phyloP scores from a whole-genome alignment of 352 stramenopile species.

The Pythium brachiatum region DNA sequence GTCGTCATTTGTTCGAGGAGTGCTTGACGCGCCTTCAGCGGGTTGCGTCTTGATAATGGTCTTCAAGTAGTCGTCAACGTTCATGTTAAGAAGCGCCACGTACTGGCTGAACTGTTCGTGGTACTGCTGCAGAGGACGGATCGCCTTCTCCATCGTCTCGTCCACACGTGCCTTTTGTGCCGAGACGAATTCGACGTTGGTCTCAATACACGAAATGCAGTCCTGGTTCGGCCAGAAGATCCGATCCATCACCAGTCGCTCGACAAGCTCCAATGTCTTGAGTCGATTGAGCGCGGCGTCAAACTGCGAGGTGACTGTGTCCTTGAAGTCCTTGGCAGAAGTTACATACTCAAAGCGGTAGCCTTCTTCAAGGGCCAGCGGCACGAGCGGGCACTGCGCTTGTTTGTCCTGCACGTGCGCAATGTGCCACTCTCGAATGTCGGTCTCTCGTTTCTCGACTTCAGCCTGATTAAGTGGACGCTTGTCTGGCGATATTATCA shows the following conservation, averaged over 20 bases:
- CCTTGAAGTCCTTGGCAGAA: conserved; percentile 58
- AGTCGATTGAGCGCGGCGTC: conserved; percentile 76
- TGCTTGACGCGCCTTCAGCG: conserved; percentile 13
- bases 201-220: conserved; percentile 82
- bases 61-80: conserved; percentile 82
- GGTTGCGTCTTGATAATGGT: conserved; percentile 54
- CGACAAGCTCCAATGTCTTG: conserved; percentile 87
- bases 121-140: conserved; percentile 72
- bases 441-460: conserved; percentile 43
- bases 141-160: conserved; percentile 39
- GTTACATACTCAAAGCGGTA: conserved; percentile 83
- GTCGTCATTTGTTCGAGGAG: conserved; percentile 27
- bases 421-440: conserved; percentile 68
- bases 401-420: conserved; percentile 49
- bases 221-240: conserved; percentile 95
- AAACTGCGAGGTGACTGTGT: conserved; percentile 71
- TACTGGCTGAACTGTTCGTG: conserved; percentile 81
- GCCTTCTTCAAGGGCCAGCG: conserved; percentile 39
- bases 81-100: conserved; percentile 88
- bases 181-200: conserved; percentile 56
- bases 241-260: conserved; percentile 92
- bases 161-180: conserved; percentile 52
- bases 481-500: conserved; percentile 60
- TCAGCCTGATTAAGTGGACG: conserved; percentile 52
- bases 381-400: conserved; percentile 54